Evolutionary conservation across 306 rosid species (phyloP).

Genomic region (Lupinus albus): DNA sequence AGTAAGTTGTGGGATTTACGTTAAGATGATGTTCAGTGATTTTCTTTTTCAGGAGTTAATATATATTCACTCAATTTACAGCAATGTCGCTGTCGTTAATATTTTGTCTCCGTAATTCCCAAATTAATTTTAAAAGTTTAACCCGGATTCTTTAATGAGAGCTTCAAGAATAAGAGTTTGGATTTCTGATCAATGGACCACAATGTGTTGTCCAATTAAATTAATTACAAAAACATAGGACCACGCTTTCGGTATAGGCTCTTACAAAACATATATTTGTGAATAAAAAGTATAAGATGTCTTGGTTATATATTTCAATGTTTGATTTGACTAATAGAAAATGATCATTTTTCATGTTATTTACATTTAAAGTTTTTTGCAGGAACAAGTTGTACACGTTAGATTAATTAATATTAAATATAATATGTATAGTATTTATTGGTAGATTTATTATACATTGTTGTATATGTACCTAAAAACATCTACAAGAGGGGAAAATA

Average conservation of each 20-base stretch:
- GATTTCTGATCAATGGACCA: slow-evolving; percentile 1
- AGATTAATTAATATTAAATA: no score
- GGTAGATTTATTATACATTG: no score
- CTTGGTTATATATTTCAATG: no score
- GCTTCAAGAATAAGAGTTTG: slow-evolving; percentile 4
- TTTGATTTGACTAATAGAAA: no score
- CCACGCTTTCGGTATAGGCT: background rate
- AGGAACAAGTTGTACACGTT: no score
- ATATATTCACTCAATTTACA: background rate
- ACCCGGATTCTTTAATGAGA: background rate
- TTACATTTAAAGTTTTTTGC: no score
- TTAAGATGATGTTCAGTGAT: background rate
- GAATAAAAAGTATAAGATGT: no score
- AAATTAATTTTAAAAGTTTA: background rate
- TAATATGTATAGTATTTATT: no score
- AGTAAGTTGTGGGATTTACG: slow-evolving; percentile 39
- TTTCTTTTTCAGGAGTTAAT: slow-evolving; percentile 17
- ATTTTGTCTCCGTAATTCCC: background rate
- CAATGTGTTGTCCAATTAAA: background rate
- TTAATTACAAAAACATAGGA: background rate
- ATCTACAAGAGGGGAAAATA: no score
- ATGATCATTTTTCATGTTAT: no score
- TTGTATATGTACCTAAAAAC: no score
- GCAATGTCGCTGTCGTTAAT: slow-evolving; percentile 13
- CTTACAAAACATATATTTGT: background rate